Percentiles rank a stretch among this genome's conserved stretches.
These are phyloP conservation scores for Aspergillus eucalypticola DNA, from an alignment of 2,329 filamentous ascomycete genomes.

Conservation along the genomic window DNA sequence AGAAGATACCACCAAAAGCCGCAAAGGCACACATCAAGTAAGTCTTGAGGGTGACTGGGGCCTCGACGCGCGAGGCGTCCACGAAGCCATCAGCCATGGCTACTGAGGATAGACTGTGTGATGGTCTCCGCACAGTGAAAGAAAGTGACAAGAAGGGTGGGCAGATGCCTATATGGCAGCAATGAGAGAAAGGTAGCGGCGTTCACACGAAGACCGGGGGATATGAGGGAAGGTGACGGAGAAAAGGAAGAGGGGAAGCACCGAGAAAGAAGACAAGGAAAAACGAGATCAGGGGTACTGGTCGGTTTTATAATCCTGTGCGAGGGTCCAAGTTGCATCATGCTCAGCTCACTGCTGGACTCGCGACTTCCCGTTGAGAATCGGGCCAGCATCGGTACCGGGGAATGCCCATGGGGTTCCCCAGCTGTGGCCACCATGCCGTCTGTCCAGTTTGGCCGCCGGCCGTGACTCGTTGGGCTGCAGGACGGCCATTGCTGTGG, in stretches of 20 bases:
- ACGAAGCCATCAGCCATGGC: slow-evolving; percentile 39
- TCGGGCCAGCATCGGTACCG: slow-evolving; percentile 18
- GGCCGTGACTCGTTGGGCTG: background rate
- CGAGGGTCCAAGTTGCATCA: background rate
- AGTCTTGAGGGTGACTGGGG: slow-evolving; percentile 60
- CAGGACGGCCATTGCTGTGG: background rate
- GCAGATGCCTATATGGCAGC: background rate
- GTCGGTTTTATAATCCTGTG: slow-evolving; percentile 4
- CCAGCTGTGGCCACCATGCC: background rate
- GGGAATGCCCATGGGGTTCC: slow-evolving; percentile 22
- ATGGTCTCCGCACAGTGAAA: background rate
- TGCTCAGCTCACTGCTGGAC: background rate
- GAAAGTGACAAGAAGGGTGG: background rate
- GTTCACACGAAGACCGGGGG: background rate
- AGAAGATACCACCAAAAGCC: slow-evolving; percentile 62
- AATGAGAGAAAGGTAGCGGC: background rate
- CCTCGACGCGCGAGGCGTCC: slow-evolving; percentile 58
- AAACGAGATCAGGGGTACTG: background rate
- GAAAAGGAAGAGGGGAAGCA: background rate
- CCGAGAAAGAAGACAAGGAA: background rate
- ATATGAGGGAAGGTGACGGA: background rate
- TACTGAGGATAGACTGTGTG: slow-evolving; percentile 3
- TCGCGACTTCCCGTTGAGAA: background rate
- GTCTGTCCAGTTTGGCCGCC: background rate
- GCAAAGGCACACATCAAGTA: slow-evolving; percentile 63